These are phyloP conservation scores for Phytophthora cajani DNA, from an alignment of 352 stramenopile genomes.

Conservation along the genomic window DNA sequence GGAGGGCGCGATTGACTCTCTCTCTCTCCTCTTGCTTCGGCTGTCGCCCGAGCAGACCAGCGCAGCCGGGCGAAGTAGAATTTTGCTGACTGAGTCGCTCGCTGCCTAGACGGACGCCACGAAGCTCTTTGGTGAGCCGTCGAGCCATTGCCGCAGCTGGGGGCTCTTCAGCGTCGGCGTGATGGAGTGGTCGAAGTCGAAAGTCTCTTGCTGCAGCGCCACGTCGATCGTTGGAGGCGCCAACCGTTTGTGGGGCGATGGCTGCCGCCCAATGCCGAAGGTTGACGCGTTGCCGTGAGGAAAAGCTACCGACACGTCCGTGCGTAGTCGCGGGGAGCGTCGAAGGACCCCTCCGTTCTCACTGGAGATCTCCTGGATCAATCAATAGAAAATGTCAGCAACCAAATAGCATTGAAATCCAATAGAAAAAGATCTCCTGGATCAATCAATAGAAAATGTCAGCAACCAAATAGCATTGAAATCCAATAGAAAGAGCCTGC, in stretches of 20 bases:
- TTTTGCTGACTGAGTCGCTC: constrained; percentile 20
- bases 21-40: constrained; percentile 7
- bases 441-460: background rate
- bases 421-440: constrained; percentile 61
- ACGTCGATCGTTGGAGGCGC: constrained; percentile 80
- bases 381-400: constrained; percentile 9
- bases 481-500: background rate
- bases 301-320: constrained; percentile 86
- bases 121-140: constrained; percentile 84
- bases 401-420: background rate
- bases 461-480: constrained; percentile 1
- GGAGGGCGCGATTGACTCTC: background rate
- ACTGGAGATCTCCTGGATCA: constrained; percentile 66
- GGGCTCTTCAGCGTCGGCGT: constrained; percentile 89
- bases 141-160: constrained; percentile 84
- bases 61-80: constrained; percentile 16
- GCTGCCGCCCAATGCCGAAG: constrained; percentile 53
- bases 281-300: constrained; percentile 59
- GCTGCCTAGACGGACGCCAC: constrained; percentile 73
- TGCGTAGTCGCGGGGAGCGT: constrained; percentile 79
- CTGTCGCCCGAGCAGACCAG: constrained; percentile 6
- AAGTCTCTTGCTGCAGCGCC: constrained; percentile 79
- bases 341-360: constrained; percentile 69
- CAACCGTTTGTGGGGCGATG: constrained; percentile 79
- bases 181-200: constrained; percentile 88